phyloP scores from a whole-genome alignment of 2,329 filamentous ascomycete species.

The Verticillium zaregamsianum region DNA sequence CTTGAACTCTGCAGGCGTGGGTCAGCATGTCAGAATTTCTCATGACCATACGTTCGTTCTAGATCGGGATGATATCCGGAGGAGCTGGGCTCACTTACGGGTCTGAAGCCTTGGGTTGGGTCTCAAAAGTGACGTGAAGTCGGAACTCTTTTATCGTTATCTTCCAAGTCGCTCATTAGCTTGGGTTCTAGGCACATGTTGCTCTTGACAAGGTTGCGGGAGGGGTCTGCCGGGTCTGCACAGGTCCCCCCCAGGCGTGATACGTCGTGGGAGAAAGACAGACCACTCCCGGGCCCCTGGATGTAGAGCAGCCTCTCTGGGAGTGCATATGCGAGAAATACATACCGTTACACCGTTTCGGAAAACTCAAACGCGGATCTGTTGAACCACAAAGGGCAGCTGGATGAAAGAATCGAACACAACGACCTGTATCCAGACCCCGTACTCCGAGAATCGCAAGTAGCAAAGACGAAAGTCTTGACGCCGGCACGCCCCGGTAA shows the following conservation, averaged over 20 bases:
- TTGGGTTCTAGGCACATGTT: neutral
- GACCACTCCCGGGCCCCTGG: no score
- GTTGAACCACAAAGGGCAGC: conserved; percentile 22
- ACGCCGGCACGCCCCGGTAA: conserved; percentile 35
- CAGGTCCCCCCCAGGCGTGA: no score
- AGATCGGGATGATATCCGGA: neutral
- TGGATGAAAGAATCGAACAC: conserved; percentile 25
- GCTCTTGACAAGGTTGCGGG: neutral
- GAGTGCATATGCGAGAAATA: neutral
- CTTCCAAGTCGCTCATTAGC: neutral
- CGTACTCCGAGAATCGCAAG: conserved; percentile 31
- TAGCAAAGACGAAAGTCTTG: conserved; percentile 30
- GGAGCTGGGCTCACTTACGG: neutral
- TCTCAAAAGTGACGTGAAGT: neutral
- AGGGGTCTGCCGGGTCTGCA: no score
- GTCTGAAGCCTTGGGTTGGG: neutral
- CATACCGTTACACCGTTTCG: conserved; percentile 22
- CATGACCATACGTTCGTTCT: neutral
- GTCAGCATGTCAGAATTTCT: neutral
- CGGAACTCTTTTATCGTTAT: neutral
- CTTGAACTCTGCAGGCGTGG: neutral
- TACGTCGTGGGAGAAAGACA: no score
- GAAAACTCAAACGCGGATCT: conserved; percentile 17
- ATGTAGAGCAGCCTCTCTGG: no score
- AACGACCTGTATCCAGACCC: conserved; percentile 30